phyloP scores from a whole-genome alignment of 2,329 filamentous ascomycete genomes.

The Nannizziopsis barbatae region DNA sequence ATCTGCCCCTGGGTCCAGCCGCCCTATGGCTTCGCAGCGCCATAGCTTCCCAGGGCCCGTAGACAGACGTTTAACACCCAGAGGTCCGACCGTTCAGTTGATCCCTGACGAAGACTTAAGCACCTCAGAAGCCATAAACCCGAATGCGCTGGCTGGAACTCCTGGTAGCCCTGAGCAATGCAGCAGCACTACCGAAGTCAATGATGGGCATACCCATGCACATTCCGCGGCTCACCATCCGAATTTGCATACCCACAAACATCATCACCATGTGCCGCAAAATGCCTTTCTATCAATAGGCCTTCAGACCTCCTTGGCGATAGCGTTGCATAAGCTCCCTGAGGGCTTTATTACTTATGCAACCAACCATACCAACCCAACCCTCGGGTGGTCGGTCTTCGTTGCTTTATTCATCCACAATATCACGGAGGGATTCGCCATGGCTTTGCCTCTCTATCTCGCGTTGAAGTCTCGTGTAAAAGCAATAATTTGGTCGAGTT shows the following conservation, averaged over 20 bases:
- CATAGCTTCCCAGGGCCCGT: conserved; percentile 2
- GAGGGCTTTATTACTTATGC: conserved; percentile 84
- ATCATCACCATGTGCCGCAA: conserved; percentile 90
- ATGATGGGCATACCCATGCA: background rate
- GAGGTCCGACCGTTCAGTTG: background rate
- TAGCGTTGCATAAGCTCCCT: conserved; percentile 90
- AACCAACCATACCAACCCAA: conserved; percentile 89
- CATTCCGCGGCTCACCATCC: conserved; percentile 7
- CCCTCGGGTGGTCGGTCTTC: conserved; percentile 82
- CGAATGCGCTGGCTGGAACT: background rate
- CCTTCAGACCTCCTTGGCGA: conserved; percentile 90
- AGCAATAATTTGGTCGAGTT: conserved; percentile 72
- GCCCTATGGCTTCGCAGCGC: background rate
- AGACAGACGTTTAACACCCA: background rate
- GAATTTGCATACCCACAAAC: conserved; percentile 31
- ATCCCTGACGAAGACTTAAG: background rate
- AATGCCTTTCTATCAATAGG: conserved; percentile 91
- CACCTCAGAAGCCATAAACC: background rate
- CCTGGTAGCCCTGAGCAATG: background rate
- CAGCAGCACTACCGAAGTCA: background rate
- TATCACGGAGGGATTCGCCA: conserved; percentile 90
- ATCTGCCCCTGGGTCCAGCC: background rate
- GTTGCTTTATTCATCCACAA: conserved; percentile 96
- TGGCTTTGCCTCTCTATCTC: conserved; percentile 86
- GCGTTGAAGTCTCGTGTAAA: conserved; percentile 68